Base-by-base conservation (phyloP, 208 protist species). In the Porcisia hertigi region DNA sequence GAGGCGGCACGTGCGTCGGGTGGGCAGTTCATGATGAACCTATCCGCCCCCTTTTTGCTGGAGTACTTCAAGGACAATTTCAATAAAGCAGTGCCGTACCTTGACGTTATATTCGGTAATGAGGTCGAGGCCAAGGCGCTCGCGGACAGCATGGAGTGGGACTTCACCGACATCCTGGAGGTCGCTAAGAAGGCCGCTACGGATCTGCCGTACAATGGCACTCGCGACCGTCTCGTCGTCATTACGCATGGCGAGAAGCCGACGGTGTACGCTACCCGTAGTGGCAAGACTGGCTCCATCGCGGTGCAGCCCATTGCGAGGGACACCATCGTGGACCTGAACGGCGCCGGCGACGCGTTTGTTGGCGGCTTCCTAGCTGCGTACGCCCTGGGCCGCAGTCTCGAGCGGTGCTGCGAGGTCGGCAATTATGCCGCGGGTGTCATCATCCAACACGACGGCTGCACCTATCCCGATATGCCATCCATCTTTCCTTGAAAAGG, bases 321-420 rank as follows among this genome's bases (percentile, higher is more conserved):
- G 14, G 92, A 98, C 30, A 86, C 96, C 53, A 99, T 99, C 47
- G 92, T 99, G 12, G 99, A 99, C 84, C 93, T 96, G 58, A 99
- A 99, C 82, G 98, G 95, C 69, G 98, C 98, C 43, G 99, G 99
- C 69, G 99, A 99, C 81, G 88, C 96, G 25, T 99, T 99, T 77
- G 98, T 99, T 20, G 99, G 98, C 72, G 99, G 98, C 63, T 99
- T 99, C 89, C 81, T 99, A 1, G 83, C 96, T 49, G 86, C 85
- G 20, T 93, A 94, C 59, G 86, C 87, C 11, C n/a, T 86, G 30
- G 96, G 88, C 47, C 39, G 82, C 69, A 52, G 70, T 25, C 57
- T 98, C 7, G 84, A 79, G 63, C 86, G 89, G 59, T 98, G 96
- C 88, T 96, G 97, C 55, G 85, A 87, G 41, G 86, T 93, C 20